Percentiles rank a stretch among this genome's conserved stretches.
Conservation (phyloP, 1,139 yeast genomes). For the Blastobotrys petasosporus region DNA sequence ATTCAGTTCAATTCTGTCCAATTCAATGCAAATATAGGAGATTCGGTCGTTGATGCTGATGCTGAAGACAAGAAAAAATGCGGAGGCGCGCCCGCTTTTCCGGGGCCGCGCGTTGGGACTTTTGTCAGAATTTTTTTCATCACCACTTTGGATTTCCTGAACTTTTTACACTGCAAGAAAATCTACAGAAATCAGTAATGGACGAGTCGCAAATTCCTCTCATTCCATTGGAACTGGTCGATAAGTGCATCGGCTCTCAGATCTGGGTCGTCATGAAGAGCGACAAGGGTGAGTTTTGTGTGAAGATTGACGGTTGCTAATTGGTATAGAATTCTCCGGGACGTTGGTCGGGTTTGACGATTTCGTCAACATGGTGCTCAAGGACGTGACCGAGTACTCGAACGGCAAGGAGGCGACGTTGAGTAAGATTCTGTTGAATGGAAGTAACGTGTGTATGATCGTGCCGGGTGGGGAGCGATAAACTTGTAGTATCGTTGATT, state of each 20-base stretch:
- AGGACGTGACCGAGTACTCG: conserved; percentile 65
- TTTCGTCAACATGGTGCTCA: conserved; percentile 85
- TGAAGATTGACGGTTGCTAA: too few relatives aligned
- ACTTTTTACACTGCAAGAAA: too few relatives aligned
- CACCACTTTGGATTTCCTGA: too few relatives aligned
- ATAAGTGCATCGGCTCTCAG: conserved; percentile 74
- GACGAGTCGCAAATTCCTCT: conserved; percentile 21
- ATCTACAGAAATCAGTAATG: too few relatives aligned
- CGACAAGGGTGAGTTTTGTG: conserved; percentile 10
- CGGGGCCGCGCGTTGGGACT: too few relatives aligned
- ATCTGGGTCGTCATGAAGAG: conserved; percentile 69
- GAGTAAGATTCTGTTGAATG: conserved; percentile 73
- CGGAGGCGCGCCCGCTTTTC: too few relatives aligned
- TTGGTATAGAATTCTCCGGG: conserved; percentile 81
- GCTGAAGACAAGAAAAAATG: too few relatives aligned
- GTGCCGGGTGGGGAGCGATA: conserved; percentile 23
- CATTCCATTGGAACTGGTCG: conserved; percentile 80
- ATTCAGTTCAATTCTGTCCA: too few relatives aligned
- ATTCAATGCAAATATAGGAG: too few relatives aligned
- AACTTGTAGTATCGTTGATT: too few relatives aligned
- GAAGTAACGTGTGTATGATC: conserved; percentile 83
- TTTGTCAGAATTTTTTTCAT: too few relatives aligned
- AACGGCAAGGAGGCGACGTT: conserved; percentile 42
- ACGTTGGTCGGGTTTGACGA: conserved; percentile 90
- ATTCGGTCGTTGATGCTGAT: too few relatives aligned